Conservation (phyloP, 2,329 filamentous ascomycete genomes). For the Microsporum audouinii region DNA sequence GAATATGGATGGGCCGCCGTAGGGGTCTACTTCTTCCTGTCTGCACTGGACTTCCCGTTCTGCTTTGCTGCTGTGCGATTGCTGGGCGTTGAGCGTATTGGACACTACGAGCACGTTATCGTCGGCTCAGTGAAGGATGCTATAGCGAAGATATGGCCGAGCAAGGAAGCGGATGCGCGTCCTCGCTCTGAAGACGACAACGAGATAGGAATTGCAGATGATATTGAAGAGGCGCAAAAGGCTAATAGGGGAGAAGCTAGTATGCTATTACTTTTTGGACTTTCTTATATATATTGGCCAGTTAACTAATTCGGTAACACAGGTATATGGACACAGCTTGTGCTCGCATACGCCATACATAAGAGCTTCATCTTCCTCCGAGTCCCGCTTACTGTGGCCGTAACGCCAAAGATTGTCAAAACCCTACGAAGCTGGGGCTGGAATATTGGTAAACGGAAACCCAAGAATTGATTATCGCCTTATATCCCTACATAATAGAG, state of each 20-base stretch:
- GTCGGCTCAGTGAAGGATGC: constrained; percentile 28
- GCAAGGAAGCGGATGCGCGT: background rate
- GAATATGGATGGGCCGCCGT: constrained; percentile 93
- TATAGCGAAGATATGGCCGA: constrained; percentile 11
- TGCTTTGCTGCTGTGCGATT: constrained; percentile 80
- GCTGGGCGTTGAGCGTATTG: constrained; percentile 77
- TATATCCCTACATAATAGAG: background rate
- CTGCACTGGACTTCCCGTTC: constrained; percentile 82
- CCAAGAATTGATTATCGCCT: background rate
- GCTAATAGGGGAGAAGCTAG: background rate
- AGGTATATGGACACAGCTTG: constrained; percentile 74
- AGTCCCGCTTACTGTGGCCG: constrained; percentile 80
- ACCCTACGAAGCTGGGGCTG: constrained; percentile 78
- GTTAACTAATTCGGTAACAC: background rate
- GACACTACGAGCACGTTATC: constrained; percentile 40
- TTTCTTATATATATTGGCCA: background rate
- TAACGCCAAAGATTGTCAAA: constrained; percentile 92
- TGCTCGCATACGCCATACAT: constrained; percentile 90
- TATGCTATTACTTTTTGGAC: background rate
- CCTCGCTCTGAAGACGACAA: background rate
- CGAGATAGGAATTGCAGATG: constrained; percentile 1
- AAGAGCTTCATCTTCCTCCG: constrained; percentile 95
- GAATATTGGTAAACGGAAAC: constrained; percentile 65
- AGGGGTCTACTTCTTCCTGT: constrained; percentile 78
- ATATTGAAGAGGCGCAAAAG: background rate